Evolutionary conservation across 2,329 filamentous ascomycete genomes (phyloP), one percentile per base, ranked within the genome.

Genomic region (Nemania serpens): DNA sequence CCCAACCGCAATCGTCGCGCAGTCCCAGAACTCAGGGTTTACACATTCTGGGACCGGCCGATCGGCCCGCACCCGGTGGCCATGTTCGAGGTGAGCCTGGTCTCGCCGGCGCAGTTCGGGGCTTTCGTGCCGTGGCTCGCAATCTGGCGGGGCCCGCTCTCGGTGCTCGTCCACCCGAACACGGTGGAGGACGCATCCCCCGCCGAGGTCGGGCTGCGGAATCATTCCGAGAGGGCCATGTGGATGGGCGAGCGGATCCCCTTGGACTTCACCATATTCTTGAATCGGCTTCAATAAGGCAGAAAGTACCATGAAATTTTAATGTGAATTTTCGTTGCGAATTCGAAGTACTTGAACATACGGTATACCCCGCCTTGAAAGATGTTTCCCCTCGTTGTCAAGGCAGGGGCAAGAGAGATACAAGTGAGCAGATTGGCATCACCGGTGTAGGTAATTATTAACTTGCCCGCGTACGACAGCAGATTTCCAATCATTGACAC

Each of bases 51-150:
- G 84, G 89, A 95, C 66, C 76, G 78, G 13, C 91, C 93, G 0
- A 76, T 97, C 29, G 93, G 93, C 0, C 93, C 93, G 0, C 93
- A 97, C 74, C 88, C 90, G 0, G 75, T 92, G 0, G 90, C 88
- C 54, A 97, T 96, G 92, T 97, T 97, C 70, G 93, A 97, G 76
- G 91, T 97, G 47, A 96, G 96, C 68, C 47, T 97, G 18, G 91
- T 94, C 74, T 92, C 88, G 0, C 93, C 93, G 0, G 88, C 86
- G 2, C 91, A 97, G 74, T 97, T 97, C 71, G 93, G 93, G 0
- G 93, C 93, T 0, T 96, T 97, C 70, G 78, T 97, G 41, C 84
- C 91, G 0, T 97, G 93, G 93, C 78, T 97, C 33, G 84, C 91
- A 33, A 85, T 97, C 59, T 88, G 93, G 76, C 83, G 93, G 5